Evolutionary conservation across 345 rosid species (phyloP).

Genomic region (Brassica nigra): DNA sequence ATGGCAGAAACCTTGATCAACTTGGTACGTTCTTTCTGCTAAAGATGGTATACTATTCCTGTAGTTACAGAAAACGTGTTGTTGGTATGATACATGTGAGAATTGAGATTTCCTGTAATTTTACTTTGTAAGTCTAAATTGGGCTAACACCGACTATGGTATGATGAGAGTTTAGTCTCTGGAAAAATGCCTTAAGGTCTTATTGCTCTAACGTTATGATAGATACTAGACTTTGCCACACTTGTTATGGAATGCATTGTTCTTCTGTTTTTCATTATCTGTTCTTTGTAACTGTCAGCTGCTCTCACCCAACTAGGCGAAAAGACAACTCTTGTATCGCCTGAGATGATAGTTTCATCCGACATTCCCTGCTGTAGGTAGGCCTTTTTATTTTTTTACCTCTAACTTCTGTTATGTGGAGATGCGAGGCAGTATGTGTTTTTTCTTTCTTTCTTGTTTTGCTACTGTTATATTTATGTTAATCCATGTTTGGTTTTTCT

Average conservation of each 20-base stretch:
- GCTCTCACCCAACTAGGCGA: conserved; percentile 86
- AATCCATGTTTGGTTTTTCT: conserved; percentile 32
- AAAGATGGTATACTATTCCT: neutral
- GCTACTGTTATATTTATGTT: conserved; percentile 20
- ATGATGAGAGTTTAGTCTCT: conserved; percentile 1
- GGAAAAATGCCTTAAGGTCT: conserved; percentile 8
- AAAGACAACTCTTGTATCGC: conserved; percentile 97
- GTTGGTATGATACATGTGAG: neutral
- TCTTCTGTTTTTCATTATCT: conserved; percentile 29
- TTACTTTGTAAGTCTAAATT: neutral
- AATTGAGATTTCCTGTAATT: neutral
- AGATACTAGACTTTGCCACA: conserved; percentile 4
- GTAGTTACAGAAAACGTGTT: conserved; percentile 15
- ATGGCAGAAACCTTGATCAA: conserved; percentile 78
- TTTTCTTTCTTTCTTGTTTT: conserved; percentile 15
- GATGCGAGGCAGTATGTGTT: conserved; percentile 15
- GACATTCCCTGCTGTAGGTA: conserved; percentile 98
- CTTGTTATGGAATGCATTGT: neutral
- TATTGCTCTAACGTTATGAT: conserved; percentile 11
- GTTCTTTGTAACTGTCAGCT: conserved; percentile 54
- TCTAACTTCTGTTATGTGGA: conserved; percentile 18
- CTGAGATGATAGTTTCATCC: conserved; percentile 75
- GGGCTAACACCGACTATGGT: neutral
- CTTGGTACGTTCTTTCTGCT: conserved; percentile 57
- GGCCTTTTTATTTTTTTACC: conserved; percentile 32